Percentiles rank a stretch among this genome's conserved stretches.
phyloP scores from a whole-genome alignment of 2,329 filamentous ascomycete species.

The Fusarium sororula region DNA sequence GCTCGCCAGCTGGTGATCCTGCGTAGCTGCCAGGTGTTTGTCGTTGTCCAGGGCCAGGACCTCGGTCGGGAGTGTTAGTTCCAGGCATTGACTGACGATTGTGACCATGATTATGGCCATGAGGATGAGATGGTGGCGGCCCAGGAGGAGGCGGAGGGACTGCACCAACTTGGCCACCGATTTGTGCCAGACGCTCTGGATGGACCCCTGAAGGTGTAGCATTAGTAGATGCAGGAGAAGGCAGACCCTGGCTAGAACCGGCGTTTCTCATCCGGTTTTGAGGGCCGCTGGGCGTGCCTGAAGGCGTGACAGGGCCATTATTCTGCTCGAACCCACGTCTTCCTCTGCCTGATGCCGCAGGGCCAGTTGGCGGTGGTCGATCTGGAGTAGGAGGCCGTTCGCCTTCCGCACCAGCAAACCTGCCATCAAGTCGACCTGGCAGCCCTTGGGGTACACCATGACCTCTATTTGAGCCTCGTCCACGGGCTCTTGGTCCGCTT shows the following conservation, averaged over 20 bases:
- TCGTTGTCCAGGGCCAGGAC: conserved; percentile 34
- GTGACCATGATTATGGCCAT: conserved; percentile 33
- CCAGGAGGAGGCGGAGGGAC: conserved; percentile 48
- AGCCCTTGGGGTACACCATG: conserved; percentile 48
- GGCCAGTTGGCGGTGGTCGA: conserved; percentile 62
- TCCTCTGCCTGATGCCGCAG: conserved; percentile 59
- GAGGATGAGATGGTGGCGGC: conserved; percentile 40
- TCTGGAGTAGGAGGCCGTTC: conserved; percentile 58
- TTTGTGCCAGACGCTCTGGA: conserved; percentile 61
- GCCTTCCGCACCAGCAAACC: conserved; percentile 53
- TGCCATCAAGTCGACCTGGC: conserved; percentile 53
- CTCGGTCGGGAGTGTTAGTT: conserved; percentile 46
- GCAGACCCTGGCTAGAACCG: conserved; percentile 35
- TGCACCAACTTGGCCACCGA: conserved; percentile 46
- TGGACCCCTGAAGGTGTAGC: conserved; percentile 52
- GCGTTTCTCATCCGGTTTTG: conserved; percentile 57
- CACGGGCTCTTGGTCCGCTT: conserved; percentile 65
- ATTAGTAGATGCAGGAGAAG: conserved; percentile 39
- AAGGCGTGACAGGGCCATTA: conserved; percentile 43
- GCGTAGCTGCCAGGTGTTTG: conserved; percentile 37
- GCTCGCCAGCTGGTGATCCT: conserved; percentile 40
- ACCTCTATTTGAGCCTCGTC: conserved; percentile 53
- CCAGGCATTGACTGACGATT: conserved; percentile 45
- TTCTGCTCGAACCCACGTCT: conserved; percentile 56
- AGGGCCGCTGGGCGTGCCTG: conserved; percentile 38